Evolutionary conservation across 306 rosid species (phyloP).

Genomic region (Sechiopsis laciniata): DNA sequence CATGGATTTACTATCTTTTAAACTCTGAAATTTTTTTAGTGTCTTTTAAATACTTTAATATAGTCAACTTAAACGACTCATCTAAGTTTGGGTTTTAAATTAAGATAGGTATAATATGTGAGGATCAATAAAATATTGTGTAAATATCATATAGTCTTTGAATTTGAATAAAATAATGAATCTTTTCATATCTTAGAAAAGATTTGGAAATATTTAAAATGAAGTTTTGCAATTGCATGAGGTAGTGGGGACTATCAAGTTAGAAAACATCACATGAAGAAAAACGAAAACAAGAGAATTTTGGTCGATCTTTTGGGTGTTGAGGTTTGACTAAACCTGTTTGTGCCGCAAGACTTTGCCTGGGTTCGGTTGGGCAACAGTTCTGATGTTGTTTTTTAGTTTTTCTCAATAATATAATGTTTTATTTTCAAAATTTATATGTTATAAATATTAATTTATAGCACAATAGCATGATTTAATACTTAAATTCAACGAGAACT

Average conservation of each 20-base stretch:
- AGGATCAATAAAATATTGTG: not conserved
- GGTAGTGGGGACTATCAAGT: constrained; percentile 13
- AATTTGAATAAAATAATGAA: not conserved
- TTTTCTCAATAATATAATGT: not conserved
- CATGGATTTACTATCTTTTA: not conserved
- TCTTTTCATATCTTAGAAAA: not conserved
- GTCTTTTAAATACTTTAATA: not conserved
- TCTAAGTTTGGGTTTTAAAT: not conserved
- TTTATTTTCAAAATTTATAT: not conserved
- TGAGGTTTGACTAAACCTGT: constrained; percentile 8
- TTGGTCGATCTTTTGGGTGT: constrained; percentile 14
- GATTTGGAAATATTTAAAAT: constrained; percentile 6
- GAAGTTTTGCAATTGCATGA: not conserved
- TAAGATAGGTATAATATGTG: not conserved
- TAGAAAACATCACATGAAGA: constrained; percentile 7
- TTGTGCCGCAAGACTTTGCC: constrained; percentile 11
- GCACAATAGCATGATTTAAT: constrained; percentile 14
- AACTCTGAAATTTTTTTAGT: not conserved
- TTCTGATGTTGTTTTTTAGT: not conserved
- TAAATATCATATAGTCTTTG: not conserved
- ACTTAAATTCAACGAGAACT: not conserved
- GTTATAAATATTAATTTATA: not conserved
- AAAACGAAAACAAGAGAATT: constrained; percentile 6
- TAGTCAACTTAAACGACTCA: not conserved
- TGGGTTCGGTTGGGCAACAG: not conserved